Evolutionary conservation across 2,329 filamentous ascomycete genomes (phyloP), one percentile per base, ranked within the genome.

Genomic region (Raffaelea arxii): DNA sequence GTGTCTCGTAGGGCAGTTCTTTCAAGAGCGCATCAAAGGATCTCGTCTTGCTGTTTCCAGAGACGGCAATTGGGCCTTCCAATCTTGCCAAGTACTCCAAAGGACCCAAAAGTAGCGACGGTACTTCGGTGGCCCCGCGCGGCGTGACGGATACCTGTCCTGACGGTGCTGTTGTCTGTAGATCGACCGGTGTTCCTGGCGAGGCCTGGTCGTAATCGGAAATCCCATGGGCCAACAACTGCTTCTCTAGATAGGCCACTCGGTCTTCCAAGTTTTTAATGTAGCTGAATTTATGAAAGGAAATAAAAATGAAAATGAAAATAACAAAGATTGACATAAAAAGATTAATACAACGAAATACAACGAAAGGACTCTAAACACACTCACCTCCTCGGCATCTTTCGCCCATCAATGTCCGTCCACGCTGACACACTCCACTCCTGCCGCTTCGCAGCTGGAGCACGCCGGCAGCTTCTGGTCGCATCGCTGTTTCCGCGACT

Each of bases 181-280:
- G 6, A 4, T 6, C 32, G 5, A 18, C 16, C 14, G 32, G 32
- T 36, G 25, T 27, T 11, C n/a, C 40, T 10, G 40, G n/a, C 4
- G 27, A 4, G 6, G 41, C 14, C 9, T 18, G n/a, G 25, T 43
- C 41, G 14, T 43, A 43, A 11, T 43, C 41, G 3, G 25, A 7
- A 21, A 43, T 35, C 25, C 41, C 27, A 21, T 43, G 27, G 3
- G 25, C 41, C 3, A 35, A 12, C 10, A 43, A 27, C 41, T 43
- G 41, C 25, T 43, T 43, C 41, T 43, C 41, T 21, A 43, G 19
- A 23, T 43, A 19, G 16, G 41, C 41, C 25, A 43, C 41, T 3
- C 41, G 25, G 25, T 35, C 27, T 23, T 43, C 25, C 10, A 43
- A 27, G 27, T 27, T 43, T 10, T 43, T 21, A 5, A 35, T 22